phyloP scores from a whole-genome alignment of 768 basidiomycete genomes.

The Leccinum rimulosum region DNA sequence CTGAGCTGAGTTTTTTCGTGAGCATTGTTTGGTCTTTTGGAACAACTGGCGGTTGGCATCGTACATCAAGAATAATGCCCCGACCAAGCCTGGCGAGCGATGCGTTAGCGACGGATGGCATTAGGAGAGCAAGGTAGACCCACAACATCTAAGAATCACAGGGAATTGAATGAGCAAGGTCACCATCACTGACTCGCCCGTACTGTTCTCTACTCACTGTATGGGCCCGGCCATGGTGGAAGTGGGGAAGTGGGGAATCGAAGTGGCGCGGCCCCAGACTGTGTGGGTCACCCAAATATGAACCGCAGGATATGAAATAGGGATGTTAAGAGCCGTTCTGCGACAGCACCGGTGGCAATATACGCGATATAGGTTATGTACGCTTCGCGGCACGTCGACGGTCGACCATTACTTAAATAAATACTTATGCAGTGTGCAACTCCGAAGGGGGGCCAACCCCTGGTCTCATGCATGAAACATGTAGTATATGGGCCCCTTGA shows the following conservation, averaged over 20 bases:
- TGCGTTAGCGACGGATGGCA: background rate
- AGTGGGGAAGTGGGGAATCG: background rate
- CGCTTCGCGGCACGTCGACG: too few species aligned
- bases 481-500: too few species aligned
- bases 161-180: background rate
- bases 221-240: slow-evolving; percentile 8
- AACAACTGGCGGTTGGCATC: background rate
- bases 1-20: slow-evolving; percentile 12
- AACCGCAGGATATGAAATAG: too few species aligned
- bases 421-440: too few species aligned
- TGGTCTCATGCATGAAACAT: too few species aligned
- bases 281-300: too few species aligned
- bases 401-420: too few species aligned
- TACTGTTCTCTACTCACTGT: slow-evolving; percentile 17
- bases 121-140: background rate
- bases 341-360: too few species aligned
- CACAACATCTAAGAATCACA: slow-evolving; percentile 17
- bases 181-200: background rate
- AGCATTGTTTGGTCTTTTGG: background rate
- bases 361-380: too few species aligned
- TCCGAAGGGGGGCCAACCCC: too few species aligned
- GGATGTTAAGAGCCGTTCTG: too few species aligned
- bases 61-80: slow-evolving; percentile 21
- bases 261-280: background rate
- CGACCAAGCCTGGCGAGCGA: slow-evolving; percentile 16